Percentiles rank a stretch among this genome's conserved stretches.
phyloP scores from a whole-genome alignment of 768 basidiomycete genomes.

The Leccinum pellstonianum region DNA sequence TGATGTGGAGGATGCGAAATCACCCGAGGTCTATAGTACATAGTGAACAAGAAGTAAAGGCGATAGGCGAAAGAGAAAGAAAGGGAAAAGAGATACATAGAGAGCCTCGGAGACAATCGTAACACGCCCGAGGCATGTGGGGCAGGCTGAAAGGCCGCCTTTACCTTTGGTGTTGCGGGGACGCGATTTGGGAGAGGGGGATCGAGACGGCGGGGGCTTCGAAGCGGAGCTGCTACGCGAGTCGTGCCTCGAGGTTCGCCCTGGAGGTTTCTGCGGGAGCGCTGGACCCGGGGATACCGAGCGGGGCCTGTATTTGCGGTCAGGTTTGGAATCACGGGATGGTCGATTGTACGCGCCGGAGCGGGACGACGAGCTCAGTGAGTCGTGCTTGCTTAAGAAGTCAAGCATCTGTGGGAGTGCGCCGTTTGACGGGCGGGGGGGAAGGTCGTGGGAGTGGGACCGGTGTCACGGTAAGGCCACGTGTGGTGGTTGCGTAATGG shows the following conservation, averaged over 20 bases:
- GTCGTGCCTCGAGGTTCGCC: fast-evolving
- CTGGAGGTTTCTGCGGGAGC: neutral
- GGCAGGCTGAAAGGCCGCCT: neutral
- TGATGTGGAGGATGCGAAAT: too few species aligned
- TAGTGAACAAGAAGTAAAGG: too few species aligned
- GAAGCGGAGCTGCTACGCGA: neutral
- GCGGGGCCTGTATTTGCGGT: neutral
- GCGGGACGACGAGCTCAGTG: neutral
- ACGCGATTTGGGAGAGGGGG: neutral
- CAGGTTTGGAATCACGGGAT: neutral
- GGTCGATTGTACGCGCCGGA: neutral
- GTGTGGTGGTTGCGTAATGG: too few species aligned
- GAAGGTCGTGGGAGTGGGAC: too few species aligned
- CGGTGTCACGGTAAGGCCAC: too few species aligned
- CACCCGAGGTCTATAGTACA: too few species aligned
- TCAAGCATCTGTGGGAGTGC: neutral
- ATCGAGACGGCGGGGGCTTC: neutral
- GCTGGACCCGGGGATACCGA: neutral
- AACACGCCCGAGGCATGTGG: neutral
- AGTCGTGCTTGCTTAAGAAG: neutral
- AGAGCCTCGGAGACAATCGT: too few species aligned
- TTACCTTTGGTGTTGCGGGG: neutral
- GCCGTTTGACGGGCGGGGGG: too few species aligned
- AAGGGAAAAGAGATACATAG: too few species aligned
- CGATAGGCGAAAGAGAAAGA: too few species aligned